Conservation (phyloP, 1,139 yeast genomes). For the Suhomyces coccinellae region DNA sequence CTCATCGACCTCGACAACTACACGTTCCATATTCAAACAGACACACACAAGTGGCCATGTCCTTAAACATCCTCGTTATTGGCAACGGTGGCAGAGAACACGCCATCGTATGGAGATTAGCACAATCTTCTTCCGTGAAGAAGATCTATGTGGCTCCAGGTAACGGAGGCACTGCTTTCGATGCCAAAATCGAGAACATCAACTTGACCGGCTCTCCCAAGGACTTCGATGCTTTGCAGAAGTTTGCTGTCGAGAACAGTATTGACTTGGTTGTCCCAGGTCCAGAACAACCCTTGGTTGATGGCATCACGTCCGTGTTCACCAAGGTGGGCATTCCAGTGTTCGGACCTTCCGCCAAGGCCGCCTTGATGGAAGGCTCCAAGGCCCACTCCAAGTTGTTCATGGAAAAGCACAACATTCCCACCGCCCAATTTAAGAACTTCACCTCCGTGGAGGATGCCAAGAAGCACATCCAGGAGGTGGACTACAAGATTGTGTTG, state of each 20-base stretch:
- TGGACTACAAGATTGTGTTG: constrained; percentile 80
- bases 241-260: constrained; percentile 68
- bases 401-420: constrained; percentile 88
- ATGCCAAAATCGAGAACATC: constrained; percentile 65
- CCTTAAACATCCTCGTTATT: constrained; percentile 71
- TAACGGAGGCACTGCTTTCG: constrained; percentile 81
- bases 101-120: constrained; percentile 89
- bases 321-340: constrained; percentile 84
- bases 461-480: constrained; percentile 60
- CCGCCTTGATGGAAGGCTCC: constrained; percentile 96
- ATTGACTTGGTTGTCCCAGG: constrained; percentile 90
- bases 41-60: constrained; percentile 5
- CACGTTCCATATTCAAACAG: constrained; percentile 1
- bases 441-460: constrained; percentile 79
- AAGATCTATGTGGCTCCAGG: constrained; percentile 94
- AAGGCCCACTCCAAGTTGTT: constrained; percentile 92
- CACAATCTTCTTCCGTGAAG: constrained; percentile 71
- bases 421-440: constrained; percentile 88
- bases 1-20: constrained; percentile 1
- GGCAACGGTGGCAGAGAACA: constrained; percentile 99
- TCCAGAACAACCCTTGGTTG: constrained; percentile 98
- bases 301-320: constrained; percentile 79
- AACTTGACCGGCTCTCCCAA: constrained; percentile 62
- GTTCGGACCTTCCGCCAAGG: constrained; percentile 89
- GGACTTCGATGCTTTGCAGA: constrained; percentile 57